A percentile compares a stretch with the other conserved stretches of the same genome.
phyloP scores from a whole-genome alignment of 495 filamentous ascomycete genomes.

The Aspergillus asperescens region DNA sequence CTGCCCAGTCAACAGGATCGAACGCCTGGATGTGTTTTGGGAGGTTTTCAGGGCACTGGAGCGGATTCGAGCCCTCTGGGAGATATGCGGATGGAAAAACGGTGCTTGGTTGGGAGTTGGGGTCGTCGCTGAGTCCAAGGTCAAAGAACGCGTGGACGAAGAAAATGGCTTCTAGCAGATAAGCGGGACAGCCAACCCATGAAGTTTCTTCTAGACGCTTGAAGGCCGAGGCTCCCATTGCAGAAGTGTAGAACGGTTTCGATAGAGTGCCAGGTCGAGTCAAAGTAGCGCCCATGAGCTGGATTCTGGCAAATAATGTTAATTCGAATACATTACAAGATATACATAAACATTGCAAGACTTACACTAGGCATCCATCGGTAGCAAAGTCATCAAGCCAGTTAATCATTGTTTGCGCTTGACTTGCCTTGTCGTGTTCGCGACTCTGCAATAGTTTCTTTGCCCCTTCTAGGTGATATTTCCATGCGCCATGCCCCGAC shows the following conservation, averaged over 20 bases:
- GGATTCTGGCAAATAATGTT: slow-evolving; percentile 25
- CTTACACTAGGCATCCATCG: slow-evolving; percentile 42
- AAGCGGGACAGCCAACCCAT: slow-evolving; percentile 46
- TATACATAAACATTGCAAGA: not conserved
- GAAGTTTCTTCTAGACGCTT: slow-evolving; percentile 45
- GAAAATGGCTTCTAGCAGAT: slow-evolving; percentile 45
- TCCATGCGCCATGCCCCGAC: slow-evolving; percentile 44
- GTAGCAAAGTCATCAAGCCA: slow-evolving; percentile 40
- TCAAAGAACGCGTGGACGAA: slow-evolving; percentile 42
- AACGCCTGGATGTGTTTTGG: slow-evolving; percentile 43
- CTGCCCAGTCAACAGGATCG: slow-evolving; percentile 39
- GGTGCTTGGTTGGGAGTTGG: slow-evolving; percentile 27
- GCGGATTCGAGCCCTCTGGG: slow-evolving; percentile 24
- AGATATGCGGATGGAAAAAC: slow-evolving; percentile 25
- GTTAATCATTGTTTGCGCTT: slow-evolving; percentile 28
- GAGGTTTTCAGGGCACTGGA: slow-evolving; percentile 33
- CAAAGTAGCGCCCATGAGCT: slow-evolving; percentile 48
- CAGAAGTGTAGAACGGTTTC: slow-evolving; percentile 38
- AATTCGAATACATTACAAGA: too few relatives aligned
- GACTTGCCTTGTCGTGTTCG: slow-evolving; percentile 16
- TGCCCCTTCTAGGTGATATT: slow-evolving; percentile 44
- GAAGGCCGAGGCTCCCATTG: slow-evolving; percentile 38
- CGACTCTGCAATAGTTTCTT: slow-evolving; percentile 37
- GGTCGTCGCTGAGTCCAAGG: slow-evolving; percentile 24
- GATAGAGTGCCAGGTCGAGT: slow-evolving; percentile 42